Evolutionary conservation across 2,329 filamentous ascomycete genomes (phyloP).

Genomic region (Chaetomium globosum): DNA sequence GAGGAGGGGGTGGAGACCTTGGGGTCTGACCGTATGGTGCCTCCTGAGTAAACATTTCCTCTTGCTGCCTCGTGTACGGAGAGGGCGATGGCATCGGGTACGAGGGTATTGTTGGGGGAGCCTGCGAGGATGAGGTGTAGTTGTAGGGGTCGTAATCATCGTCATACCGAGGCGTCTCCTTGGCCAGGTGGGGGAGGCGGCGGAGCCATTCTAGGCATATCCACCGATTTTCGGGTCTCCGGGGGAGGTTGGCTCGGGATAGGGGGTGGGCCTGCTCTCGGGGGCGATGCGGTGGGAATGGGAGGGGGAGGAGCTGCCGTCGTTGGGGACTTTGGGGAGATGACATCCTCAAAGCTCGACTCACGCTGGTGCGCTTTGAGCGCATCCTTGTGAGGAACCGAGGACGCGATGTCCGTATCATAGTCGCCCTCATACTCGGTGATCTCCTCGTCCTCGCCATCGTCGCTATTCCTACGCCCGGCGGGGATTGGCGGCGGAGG

Average conservation of each 20-base stretch:
- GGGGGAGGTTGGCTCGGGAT: conserved; percentile 40
- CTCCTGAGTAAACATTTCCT: conserved; percentile 53
- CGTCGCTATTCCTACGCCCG: conserved; percentile 55
- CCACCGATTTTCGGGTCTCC: conserved; percentile 64
- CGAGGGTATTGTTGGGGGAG: conserved; percentile 36
- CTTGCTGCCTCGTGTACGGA: conserved; percentile 47
- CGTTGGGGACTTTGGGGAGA: conserved; percentile 60
- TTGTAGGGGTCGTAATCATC: conserved; percentile 73
- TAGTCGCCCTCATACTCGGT: conserved; percentile 98
- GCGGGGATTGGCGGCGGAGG: conserved; percentile 41
- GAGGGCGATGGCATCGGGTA: conserved; percentile 43
- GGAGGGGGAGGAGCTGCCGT: conserved; percentile 52
- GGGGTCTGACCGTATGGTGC: conserved; percentile 49
- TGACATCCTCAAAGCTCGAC: conserved; percentile 72
- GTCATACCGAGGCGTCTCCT: conserved; percentile 47
- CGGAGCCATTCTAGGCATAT: conserved; percentile 70
- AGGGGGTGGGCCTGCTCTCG: conserved; percentile 59
- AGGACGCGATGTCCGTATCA: conserved; percentile 94
- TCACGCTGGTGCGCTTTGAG: conserved; percentile 79
- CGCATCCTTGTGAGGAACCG: conserved; percentile 90
- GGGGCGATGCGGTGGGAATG: conserved; percentile 49
- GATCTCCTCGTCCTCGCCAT: conserved; percentile 74
- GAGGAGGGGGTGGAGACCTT: conserved; percentile 49
- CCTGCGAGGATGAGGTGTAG: conserved; percentile 48
- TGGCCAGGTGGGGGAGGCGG: conserved; percentile 63